These are phyloP conservation scores for Lumnitzera littorea DNA, from an alignment of 345 rosid genomes.

Conservation along the genomic window DNA sequence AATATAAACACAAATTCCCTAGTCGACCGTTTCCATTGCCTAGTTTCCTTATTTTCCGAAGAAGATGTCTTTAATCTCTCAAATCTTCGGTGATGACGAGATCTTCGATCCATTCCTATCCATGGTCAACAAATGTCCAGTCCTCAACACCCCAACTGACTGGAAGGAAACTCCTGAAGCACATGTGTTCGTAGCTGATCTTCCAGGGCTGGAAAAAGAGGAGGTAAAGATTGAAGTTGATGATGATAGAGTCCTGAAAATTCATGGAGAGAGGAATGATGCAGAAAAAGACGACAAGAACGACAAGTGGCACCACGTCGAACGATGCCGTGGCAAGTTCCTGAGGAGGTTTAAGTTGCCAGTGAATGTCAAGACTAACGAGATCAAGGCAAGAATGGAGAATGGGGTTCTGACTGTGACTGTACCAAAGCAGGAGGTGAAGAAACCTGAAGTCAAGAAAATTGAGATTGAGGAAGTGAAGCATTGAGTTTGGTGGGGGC, in stretches of 20 bases:
- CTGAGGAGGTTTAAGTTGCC: slow-evolving; percentile 40
- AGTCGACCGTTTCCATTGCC: too few species aligned
- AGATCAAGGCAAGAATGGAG: slow-evolving; percentile 34
- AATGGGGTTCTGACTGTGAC: slow-evolving; percentile 36
- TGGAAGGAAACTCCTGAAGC: slow-evolving; percentile 46
- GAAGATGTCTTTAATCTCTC: slow-evolving; percentile 33
- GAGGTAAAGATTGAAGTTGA: slow-evolving; percentile 38
- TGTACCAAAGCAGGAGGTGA: slow-evolving; percentile 28
- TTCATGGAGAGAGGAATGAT: slow-evolving; percentile 28
- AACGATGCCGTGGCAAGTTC: slow-evolving; percentile 29
- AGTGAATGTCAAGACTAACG: slow-evolving; percentile 30
- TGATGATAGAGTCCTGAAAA: slow-evolving; percentile 25
- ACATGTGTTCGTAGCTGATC: slow-evolving; percentile 31
- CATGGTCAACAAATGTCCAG: slow-evolving; percentile 40
- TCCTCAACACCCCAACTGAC: slow-evolving; percentile 34
- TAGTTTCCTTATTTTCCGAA: not conserved
- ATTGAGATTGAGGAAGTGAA: slow-evolving; percentile 26
- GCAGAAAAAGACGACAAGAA: slow-evolving; percentile 19
- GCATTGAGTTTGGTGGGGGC: not conserved
- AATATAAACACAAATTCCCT: too few species aligned
- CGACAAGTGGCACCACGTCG: slow-evolving; percentile 41
- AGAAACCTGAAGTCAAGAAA: slow-evolving; percentile 26
- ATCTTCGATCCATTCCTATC: slow-evolving; percentile 42
- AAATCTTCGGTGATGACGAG: slow-evolving; percentile 21
- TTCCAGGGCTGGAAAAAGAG: slow-evolving; percentile 42